Evolutionary conservation across 192 early-diverging fungal genomes (phyloP), one percentile per base, ranked within the genome.

Genomic region (Entomortierella lignicola): DNA sequence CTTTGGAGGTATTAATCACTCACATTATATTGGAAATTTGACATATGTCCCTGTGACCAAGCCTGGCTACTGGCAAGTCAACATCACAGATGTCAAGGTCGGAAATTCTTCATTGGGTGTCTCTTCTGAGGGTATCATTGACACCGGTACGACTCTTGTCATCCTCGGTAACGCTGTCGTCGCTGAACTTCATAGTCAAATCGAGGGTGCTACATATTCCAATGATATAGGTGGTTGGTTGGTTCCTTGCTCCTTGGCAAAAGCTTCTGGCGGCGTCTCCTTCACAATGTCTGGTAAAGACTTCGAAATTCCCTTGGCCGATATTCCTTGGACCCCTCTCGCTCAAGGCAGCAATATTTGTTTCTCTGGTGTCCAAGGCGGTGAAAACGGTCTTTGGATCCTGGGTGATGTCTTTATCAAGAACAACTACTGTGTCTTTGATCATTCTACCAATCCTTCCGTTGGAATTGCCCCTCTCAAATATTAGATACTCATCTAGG

Each of bases 371-470:
- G 62, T 82, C 25, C 73, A 71, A 57, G 74, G 67, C 39, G 60
- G 60, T 55, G 29, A 66, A 34, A 39, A 71, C 18, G 48, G 60
- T 30, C 60, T 80, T 47, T 68, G 63, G 15, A 90, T 89, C 54
- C 64, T 92, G 37, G 89, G 89, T 66, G 88, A 90, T 71, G 82
- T 86, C 15, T 92, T 92, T 72, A 68, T 92, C 55, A 87, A 86
- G 60, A 88, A 87, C 52, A 86, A 87, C 71, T 92, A 90, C 55
- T 82, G 86, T 37, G 87, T 88, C 60, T 92, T 88, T 61, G 79
- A 87, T 44, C 86, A 88, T 20, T 81, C 80, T 18, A 55, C 82
- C 29, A 7, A 21, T 1, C 77, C 85, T 18, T 74, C 75, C 26
- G 81, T 91, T 20, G 86, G 86, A 25, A 87, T 91, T 73, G 88